Evolutionary conservation across 164 flowering plant species (phyloP), one percentile per base, ranked within the genome.

Genomic region (Stephania yunnanensis): DNA sequence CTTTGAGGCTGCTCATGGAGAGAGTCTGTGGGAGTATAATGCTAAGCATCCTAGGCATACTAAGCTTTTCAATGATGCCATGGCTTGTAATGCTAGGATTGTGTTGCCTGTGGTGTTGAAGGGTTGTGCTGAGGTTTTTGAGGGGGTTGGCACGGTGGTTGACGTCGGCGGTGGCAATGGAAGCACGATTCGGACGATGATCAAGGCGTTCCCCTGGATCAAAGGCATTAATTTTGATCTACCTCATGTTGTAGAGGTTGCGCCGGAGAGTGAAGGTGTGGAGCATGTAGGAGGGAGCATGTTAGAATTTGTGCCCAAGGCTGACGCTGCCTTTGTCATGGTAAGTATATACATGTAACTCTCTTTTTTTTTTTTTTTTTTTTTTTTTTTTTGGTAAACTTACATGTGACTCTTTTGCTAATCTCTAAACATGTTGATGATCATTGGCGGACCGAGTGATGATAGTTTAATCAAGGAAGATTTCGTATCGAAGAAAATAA

Each of bases 171-270:
- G 91, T 0, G 90, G 88, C 0, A 75, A 83, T 79, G 90, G 92
- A 29, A 87, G 91, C 7, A 50, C 87, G 13, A 46, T 86, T 22
- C 0, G 81, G 1, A 15, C 75, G 46, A 22, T 88, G 76, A 44
- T 86, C 1, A 73, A 83, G 84, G 83, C 87, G 3, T 87, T 80
- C 68, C 92, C 92, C 5, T 80, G 85, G 87, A 82, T 89, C 17
- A 76, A 74, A 12, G 91, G 87, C 64, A 85, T 86, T 55, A 90
- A 90, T 76, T 90, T 87, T 48, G 92, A 90, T 78, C 67, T 72
- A 61, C 90, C 90, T 45, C 91, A 89, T 75, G 94, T 72, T 10
- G 48, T 72, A 10, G 17, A 67, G 3, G 67, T 19, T 2, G 74
- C 74, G 7, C 74, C 67, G 29, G 65, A 72, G 61, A 15, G 6